phyloP scores from a whole-genome alignment of 257 asterid species.

The Ilex asprella region DNA sequence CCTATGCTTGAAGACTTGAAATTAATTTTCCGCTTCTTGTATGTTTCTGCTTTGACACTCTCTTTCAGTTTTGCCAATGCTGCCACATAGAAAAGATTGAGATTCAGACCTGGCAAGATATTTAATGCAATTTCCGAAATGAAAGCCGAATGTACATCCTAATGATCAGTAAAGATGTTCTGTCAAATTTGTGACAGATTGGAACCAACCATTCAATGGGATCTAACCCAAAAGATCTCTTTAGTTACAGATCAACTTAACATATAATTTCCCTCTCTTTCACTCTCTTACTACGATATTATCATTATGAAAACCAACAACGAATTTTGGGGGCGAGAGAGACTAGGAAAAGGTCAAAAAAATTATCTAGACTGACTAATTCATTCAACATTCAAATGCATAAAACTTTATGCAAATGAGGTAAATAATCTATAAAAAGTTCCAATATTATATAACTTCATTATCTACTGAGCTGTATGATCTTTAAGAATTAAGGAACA shows the following conservation, averaged over 20 bases:
- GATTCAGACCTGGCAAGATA: background rate
- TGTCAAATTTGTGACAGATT: background rate
- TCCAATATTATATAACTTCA: too few species aligned
- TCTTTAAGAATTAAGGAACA: too few species aligned
- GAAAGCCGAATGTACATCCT: background rate
- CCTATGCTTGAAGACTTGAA: slow-evolving; percentile 18
- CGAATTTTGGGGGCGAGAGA: too few species aligned
- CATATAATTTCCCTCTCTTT: background rate
- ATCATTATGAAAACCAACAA: too few species aligned
- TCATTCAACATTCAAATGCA: too few species aligned
- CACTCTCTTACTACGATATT: too few species aligned
- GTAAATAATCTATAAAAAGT: too few species aligned
- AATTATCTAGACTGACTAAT: too few species aligned
- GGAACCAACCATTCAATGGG: background rate
- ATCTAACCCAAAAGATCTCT: background rate
- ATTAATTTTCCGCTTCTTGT: slow-evolving; percentile 31
- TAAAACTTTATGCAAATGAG: too few species aligned
- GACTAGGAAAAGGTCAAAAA: too few species aligned
- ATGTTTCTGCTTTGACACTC: slow-evolving; percentile 44
- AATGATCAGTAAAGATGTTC: background rate
- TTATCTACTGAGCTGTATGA: too few species aligned
- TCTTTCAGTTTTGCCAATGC: slow-evolving; percentile 73
- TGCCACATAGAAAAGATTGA: slow-evolving; percentile 22
- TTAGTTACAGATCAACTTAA: background rate
- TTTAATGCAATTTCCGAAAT: too few species aligned